phyloP scores from a whole-genome alignment of 2,329 filamentous ascomycete genomes.

The Trichocomaceae sp. region DNA sequence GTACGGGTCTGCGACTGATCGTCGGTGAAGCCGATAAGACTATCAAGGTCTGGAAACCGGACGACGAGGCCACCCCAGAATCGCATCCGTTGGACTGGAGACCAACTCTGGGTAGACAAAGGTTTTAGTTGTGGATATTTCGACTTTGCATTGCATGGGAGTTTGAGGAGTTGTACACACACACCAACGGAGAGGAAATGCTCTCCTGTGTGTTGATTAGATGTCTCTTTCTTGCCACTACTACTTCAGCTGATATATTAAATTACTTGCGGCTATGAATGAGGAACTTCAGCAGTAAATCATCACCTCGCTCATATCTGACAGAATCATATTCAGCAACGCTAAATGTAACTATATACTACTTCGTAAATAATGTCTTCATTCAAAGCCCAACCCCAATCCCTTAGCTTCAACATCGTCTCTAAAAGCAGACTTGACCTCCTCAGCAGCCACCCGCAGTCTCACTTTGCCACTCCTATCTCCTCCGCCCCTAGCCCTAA shows the following conservation, averaged over 20 bases:
- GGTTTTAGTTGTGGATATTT: slow-evolving; percentile 49
- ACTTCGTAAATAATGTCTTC: too few species aligned
- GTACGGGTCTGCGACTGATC: slow-evolving; percentile 80
- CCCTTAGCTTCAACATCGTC: slow-evolving; percentile 83
- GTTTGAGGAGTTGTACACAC: slow-evolving; percentile 18
- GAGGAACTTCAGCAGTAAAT: background rate
- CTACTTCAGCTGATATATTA: background rate
- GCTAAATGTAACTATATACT: too few species aligned
- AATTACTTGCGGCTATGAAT: background rate
- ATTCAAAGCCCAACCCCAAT: slow-evolving; percentile 55
- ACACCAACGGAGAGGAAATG: background rate
- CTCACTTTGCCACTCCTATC: slow-evolving; percentile 84
- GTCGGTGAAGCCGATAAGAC: slow-evolving; percentile 97
- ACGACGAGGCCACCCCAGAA: slow-evolving; percentile 83
- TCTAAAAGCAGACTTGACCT: slow-evolving; percentile 77
- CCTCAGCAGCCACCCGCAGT: slow-evolving; percentile 80
- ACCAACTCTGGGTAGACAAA: slow-evolving; percentile 68
- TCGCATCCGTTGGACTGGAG: slow-evolving; percentile 91
- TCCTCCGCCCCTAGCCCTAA: slow-evolving; percentile 46
- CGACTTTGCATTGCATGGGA: slow-evolving; percentile 23
- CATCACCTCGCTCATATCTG: background rate
- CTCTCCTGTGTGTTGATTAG: background rate
- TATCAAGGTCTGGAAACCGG: slow-evolving; percentile 96
- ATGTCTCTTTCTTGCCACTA: background rate
- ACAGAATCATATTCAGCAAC: background rate